Base-by-base conservation (phyloP, 2,329 filamentous ascomycete genomes). In the Diaporthe sp. region DNA sequence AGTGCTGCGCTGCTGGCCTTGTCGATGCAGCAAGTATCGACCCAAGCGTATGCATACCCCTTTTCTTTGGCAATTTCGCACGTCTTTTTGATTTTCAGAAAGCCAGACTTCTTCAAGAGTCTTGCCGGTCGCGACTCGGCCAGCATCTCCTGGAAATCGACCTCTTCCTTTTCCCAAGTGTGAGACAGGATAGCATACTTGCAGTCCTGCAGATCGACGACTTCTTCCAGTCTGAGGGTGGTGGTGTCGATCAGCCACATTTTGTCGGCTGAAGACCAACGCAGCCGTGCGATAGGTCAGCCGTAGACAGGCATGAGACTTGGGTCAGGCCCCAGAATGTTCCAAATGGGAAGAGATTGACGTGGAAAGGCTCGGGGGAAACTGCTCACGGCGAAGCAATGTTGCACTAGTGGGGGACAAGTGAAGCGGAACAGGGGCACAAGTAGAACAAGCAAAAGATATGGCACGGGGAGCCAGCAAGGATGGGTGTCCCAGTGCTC, bases 11-110 rank as follows among this genome's bases (percentile, higher is more conserved):
- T 76, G 51, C 75, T 76, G 28, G 61, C 67, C 58, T 76, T 76
- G 42, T 76, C 73, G 65, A 76, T 76, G 57, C 75, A 76, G 55
- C 75, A 76, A 3, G 75, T 74, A 49, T 76, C 75, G 17, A 76
- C 72, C 75, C 75, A 76, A 5, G 72, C 71, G 28, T 74, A 74
- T 2, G 17, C 55, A 17, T 74, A 68, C 7, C 72, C 75, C 17
- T 65, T 57, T 12, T 53, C 42, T 31, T 46, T 76, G 12, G 75
- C 72, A 34, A 71, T 31, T 13, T 55, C 58, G 51, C 74, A 75
- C 3, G 74, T 68, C 42, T 68, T 65, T n/a, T 68, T 65, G 15
- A 74, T 72, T 44, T 76, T 74, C 22, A 53, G 15, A 13, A 65
- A 76, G 2, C 72, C 75, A 12, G 53, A 22, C 7, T 57, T 74